A percentile compares a stretch with the other conserved stretches of the same genome.
These are phyloP conservation scores for Arthrobotrys conoides DNA, from an alignment of 2,329 filamentous ascomycete genomes.

Conservation along the genomic window DNA sequence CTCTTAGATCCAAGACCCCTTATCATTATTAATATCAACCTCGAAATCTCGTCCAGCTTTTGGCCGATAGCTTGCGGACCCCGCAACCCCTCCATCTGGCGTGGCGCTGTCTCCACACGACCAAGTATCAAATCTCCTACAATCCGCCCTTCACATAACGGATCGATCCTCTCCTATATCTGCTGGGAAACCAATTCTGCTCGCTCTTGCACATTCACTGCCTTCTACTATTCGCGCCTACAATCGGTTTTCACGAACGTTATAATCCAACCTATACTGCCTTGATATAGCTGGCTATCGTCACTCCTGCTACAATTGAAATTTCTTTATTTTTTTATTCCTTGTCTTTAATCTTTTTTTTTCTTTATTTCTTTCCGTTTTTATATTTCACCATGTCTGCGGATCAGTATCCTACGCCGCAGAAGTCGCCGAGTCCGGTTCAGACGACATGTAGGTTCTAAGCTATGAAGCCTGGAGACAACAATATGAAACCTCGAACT, in stretches of 20 bases:
- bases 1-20: conserved; percentile 45
- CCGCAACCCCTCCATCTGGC: conserved; percentile 32
- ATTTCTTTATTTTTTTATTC: conserved; percentile 5
- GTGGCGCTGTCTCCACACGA: conserved; percentile 21
- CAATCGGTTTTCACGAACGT: conserved; percentile 6
- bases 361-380: conserved; percentile 11
- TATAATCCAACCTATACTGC: conserved; percentile 8
- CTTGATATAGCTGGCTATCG: conserved; percentile 53
- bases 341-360: not conserved
- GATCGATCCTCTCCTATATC: conserved; percentile 15
- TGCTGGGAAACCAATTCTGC: not conserved
- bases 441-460: conserved; percentile 46
- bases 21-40: conserved; percentile 28
- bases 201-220: not conserved
- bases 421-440: conserved; percentile 57
- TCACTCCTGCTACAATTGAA: not conserved
- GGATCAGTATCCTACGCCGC: conserved; percentile 57
- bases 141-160: conserved; percentile 16
- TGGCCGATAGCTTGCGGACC: conserved; percentile 24
- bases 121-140: conserved; percentile 18
- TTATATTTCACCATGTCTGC: conserved; percentile 45
- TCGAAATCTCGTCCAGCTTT: conserved; percentile 12
- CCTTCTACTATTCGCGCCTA: conserved; percentile 18
- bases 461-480: not conserved
- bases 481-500: not conserved